These are phyloP conservation scores for Arthroderma sp. DNA, from an alignment of 2,329 filamentous ascomycete species.

Conservation along the genomic window DNA sequence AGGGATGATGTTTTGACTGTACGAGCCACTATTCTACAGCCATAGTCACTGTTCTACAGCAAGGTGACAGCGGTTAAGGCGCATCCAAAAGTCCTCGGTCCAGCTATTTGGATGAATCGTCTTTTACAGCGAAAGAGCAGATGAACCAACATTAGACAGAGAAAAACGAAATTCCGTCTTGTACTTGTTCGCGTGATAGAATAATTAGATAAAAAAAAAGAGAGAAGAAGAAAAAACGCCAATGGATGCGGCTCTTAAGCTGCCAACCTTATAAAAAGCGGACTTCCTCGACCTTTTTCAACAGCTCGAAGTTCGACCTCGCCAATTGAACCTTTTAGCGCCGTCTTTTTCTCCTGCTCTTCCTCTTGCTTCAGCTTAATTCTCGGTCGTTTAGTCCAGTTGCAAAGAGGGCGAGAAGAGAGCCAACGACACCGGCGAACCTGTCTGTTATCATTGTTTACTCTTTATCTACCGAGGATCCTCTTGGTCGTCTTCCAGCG, in stretches of 20 bases:
- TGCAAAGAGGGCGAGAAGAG: background rate
- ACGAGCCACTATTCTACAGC: no score
- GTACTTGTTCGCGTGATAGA: background rate
- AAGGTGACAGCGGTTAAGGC: no score
- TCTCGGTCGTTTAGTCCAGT: background rate
- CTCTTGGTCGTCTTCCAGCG: background rate
- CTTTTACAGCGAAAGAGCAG: no score
- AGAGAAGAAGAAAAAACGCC: background rate
- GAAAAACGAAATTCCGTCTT: background rate
- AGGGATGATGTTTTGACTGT: no score
- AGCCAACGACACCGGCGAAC: background rate
- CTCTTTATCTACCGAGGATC: background rate
- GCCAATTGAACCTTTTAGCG: background rate
- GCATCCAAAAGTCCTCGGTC: no score
- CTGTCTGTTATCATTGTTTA: background rate
- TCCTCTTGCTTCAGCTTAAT: background rate
- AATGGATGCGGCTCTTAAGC: slow-evolving; percentile 1
- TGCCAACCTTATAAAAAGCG: background rate
- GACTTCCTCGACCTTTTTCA: background rate
- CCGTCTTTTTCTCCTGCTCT: background rate
- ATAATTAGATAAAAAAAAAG: background rate
- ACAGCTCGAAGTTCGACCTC: background rate
- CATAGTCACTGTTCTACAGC: no score
- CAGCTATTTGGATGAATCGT: no score
- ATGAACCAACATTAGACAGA: background rate